Base-by-base conservation (phyloP, 1,284 basidiomycete genomes). In the Ustilago sp. region DNA sequence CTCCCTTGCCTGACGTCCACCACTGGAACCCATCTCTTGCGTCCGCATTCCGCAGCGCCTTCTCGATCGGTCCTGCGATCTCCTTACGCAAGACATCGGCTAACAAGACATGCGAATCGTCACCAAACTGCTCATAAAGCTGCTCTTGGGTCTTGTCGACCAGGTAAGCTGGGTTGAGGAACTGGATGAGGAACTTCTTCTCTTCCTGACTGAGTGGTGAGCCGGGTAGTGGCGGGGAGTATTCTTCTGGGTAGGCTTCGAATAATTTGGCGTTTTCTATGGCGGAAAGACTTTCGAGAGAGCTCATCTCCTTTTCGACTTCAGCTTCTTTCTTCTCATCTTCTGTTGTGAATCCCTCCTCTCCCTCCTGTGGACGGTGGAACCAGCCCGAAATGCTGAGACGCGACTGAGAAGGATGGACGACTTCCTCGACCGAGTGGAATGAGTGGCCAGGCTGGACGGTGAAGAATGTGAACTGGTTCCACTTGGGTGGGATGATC, bases 391-490 rank as follows among this genome's bases (percentile, higher is more conserved):
- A 95, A 80, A 99, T 93, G 82, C 93, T 94, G 72, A 98, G 87
- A 3, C 84, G 61, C 17, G 67, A 71, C 54, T 79, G 72, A 5
- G 79, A 64, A 3, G 83, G 83, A 48, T 81, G 76, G 28, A 81
- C 80, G 28, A 98, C 96, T 86, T 99, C 96, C 84, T 98, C 94
- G 8, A 99, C 96, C 0, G 94, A 93, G 87, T 99, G 96, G 88
- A 98, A 98, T 82, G 94, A 98, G 86, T 90, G 89, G 0, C 96
- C 94, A 0, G 90, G 90, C 79, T 90, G 89, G 88, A 94, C 88
- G 92, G 92, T 93, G 86, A 99, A 99, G 87, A 98, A 94, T 47
- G 97, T 91, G 83, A 98, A 95, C 80, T 98, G 95, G 83, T 98
- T 97, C 94, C 95, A 98, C 79, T 92, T 80, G 17, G 83, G 83